Conservation (phyloP, 176 grass and related monocot genomes). For the Bothriochloa decipiens region DNA sequence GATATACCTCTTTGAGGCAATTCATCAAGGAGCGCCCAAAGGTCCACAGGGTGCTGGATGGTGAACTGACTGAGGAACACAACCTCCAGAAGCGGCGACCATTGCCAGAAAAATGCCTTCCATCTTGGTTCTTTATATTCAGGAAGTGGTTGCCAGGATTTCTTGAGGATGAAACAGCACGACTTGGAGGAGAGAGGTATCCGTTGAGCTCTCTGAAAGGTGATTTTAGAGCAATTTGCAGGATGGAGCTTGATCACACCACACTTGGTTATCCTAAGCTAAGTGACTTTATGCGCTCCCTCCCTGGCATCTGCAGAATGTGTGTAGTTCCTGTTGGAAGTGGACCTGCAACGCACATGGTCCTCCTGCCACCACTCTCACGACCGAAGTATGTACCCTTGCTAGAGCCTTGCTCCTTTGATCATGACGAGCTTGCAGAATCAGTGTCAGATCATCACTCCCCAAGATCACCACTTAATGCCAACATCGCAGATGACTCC, state of each 20-base stretch:
- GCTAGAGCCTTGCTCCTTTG: constrained; percentile 51
- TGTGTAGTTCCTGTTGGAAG: constrained; percentile 54
- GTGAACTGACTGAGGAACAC: constrained; percentile 49
- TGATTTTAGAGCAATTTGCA: constrained; percentile 63
- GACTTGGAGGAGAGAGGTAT: constrained; percentile 54
- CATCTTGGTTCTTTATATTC: constrained; percentile 71
- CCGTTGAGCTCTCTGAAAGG: constrained; percentile 65
- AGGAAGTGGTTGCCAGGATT: constrained; percentile 67
- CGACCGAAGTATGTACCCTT: constrained; percentile 53
- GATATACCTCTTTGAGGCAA: constrained; percentile 18
- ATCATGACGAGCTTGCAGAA: constrained; percentile 51
- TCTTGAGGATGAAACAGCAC: constrained; percentile 44
- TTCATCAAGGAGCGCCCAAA: constrained; percentile 36
- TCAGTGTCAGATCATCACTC: constrained; percentile 54
- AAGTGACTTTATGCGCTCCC: constrained; percentile 64
- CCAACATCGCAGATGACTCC: constrained; percentile 32
- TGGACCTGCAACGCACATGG: constrained; percentile 65
- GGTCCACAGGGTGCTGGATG: constrained; percentile 24
- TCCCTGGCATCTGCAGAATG: constrained; percentile 72
- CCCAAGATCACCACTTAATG: constrained; percentile 48
- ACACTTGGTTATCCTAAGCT: constrained; percentile 68
- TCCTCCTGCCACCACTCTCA: constrained; percentile 55
- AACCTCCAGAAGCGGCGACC: constrained; percentile 36
- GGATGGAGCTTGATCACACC: constrained; percentile 65
- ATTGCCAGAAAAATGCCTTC: constrained; percentile 60